These are phyloP conservation scores for Talaromyces sp. DNA, from an alignment of 2,329 filamentous ascomycete species.

Conservation along the genomic window DNA sequence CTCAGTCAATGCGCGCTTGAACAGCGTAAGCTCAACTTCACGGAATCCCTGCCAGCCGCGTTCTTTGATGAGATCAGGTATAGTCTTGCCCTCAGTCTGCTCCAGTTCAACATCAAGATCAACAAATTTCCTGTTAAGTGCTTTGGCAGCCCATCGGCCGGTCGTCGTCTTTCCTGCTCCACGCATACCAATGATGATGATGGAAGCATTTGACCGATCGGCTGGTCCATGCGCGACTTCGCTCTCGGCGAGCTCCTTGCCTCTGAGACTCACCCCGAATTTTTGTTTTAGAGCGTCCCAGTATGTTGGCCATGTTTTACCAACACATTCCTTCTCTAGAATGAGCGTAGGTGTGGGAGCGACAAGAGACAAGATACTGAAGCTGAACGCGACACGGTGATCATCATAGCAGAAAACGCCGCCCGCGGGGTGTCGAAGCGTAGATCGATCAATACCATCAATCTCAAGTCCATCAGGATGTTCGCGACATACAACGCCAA, in stretches of 20 bases:
- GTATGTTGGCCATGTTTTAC: conserved; percentile 98
- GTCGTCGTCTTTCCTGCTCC: conserved; percentile 95
- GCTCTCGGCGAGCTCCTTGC: conserved; percentile 58
- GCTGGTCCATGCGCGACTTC: conserved; percentile 36
- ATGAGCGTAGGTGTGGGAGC: conserved; percentile 71
- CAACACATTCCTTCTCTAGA: conserved; percentile 85
- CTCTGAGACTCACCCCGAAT: conserved; percentile 74
- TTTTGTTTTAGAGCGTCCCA: conserved; percentile 83
- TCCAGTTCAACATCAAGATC: conserved; percentile 91
- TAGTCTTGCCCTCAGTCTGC: conserved; percentile 65
- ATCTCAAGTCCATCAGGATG: conserved; percentile 86
- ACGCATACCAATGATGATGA: conserved; percentile 96
- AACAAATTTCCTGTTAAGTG: conserved; percentile 72
- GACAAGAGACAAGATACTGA: conserved; percentile 78
- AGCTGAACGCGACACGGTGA: conserved; percentile 97
- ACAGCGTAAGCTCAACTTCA: conserved; percentile 68
- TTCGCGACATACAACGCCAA: conserved; percentile 80
- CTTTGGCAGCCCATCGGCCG: conserved; percentile 76
- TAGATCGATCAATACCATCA: conserved; percentile 54
- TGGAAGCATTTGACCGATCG: conserved; percentile 57
- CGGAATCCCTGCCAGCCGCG: conserved; percentile 88
- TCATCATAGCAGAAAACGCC: conserved; percentile 94
- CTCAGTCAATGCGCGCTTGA: conserved; percentile 71
- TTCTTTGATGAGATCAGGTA: conserved; percentile 78
- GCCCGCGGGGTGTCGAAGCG: conserved; percentile 55